Evolutionary conservation across 805 yeast species (phyloP), one percentile per base, ranked within the genome.

Genomic region (Metschnikowia drakensbergensis): DNA sequence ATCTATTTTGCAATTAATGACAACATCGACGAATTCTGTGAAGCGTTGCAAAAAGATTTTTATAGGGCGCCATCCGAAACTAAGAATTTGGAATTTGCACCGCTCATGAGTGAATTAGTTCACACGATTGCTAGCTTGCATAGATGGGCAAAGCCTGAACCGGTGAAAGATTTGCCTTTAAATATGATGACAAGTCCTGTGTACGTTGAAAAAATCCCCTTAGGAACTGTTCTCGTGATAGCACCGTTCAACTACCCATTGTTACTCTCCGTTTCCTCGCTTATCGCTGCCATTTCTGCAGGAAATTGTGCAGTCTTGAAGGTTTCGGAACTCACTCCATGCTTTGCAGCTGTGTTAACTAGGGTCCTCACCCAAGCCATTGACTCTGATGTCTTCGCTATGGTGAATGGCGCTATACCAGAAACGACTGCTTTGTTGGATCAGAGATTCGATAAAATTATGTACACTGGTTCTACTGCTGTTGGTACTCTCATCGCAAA

Each of bases 181-280:
- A 49, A 67, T 45, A 55, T 69, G 61, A 53, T 51, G 25, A 58
- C 52, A 9, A 50, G 42, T 22, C 59, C 58, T 2, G 55, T 55
- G 3, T 57, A 53, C 49, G 40, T 57, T 11, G 60, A 57, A 46
- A 47, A 49, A 23, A 46, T 69, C 36, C 77, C 77, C 1, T 61
- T 68, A 46, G 98, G 97, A 4, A 76, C 79, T 2, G 85, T 85
- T 3, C 74, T 90, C 50, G 73, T 92, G 43, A 81, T 91, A 42
- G 71, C 85, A 3, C 92, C 96, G 0, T 88, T 85, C 77, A 88
- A 88, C 67, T 89, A 82, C 63, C 96, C 98, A 1, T 63, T 86
- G 38, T 51, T 77, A 27, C 69, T 92, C 50, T 59, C 87, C 0
- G 50, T 89, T 8, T 71, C 77, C 30, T 89, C 97, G 0, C 60